Conservation (phyloP, 2,329 filamentous ascomycete genomes). For the Microdochium nivale region DNA sequence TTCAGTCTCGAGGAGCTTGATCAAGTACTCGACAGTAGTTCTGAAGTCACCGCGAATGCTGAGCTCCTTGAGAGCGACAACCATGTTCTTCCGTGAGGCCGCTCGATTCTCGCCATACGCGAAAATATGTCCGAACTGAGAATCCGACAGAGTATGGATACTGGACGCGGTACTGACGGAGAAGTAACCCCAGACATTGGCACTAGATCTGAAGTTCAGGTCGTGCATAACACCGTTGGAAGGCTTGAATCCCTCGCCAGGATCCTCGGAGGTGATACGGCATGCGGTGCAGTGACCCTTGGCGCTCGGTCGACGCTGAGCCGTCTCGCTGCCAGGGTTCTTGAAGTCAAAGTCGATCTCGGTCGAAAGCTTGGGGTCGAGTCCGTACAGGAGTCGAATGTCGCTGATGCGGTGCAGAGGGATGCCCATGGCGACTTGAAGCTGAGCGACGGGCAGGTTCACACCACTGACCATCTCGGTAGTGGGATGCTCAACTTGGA, state of each 20-base stretch:
- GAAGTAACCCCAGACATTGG: constrained; percentile 99
- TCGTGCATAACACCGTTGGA: constrained; percentile 99
- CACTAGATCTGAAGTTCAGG: constrained; percentile 96
- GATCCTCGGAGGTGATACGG: constrained; percentile 98
- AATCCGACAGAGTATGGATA: constrained; percentile 99
- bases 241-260: constrained; percentile 98
- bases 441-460: constrained; percentile 91
- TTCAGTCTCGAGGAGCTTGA: constrained; percentile 96
- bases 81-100: constrained; percentile 97
- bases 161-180: constrained; percentile 93
- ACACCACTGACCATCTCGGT: constrained; percentile 99
- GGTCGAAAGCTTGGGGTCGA: constrained; percentile 76
- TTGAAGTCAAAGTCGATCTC: constrained; percentile 97
- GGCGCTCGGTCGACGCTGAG: constrained; percentile 81
- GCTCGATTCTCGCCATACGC: constrained; percentile 97
- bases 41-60: constrained; percentile 99
- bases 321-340: constrained; percentile 70
- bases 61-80: constrained; percentile 94
- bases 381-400: constrained; percentile 91
- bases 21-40: constrained; percentile 96
- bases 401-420: constrained; percentile 92
- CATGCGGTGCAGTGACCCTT: constrained; percentile 98
- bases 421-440: constrained; percentile 98
- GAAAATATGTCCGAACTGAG: constrained; percentile 98
- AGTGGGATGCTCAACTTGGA: constrained; percentile 98